phyloP scores from a whole-genome alignment of 208 protist genomes.

The Naegleria lovaniensis region DNA sequence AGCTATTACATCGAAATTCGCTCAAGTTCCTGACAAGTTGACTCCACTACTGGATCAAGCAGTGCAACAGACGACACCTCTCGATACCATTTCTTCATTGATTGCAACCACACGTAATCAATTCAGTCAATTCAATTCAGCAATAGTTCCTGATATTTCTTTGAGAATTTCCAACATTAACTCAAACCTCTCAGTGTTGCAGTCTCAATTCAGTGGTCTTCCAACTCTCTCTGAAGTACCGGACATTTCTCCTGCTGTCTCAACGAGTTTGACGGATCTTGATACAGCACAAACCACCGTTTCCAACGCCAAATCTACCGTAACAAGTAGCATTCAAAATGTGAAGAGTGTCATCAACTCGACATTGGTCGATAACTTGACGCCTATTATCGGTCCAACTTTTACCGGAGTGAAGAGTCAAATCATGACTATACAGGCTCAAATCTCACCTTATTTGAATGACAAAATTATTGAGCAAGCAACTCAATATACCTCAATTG shows the following conservation, averaged over 20 bases:
- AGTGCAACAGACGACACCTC: neutral
- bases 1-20: neutral
- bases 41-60: neutral
- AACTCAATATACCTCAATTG: neutral
- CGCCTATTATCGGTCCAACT: neutral
- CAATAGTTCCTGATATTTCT: neutral
- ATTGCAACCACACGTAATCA: neutral
- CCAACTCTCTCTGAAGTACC: neutral
- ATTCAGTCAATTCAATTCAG: neutral
- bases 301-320: neutral
- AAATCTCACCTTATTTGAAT: neutral
- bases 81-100: neutral
- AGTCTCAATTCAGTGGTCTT: neutral
- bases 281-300: neutral
- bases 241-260: neutral
- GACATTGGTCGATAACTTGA: neutral
- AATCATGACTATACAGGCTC: neutral
- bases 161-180: neutral
- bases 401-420: neutral
- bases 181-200: neutral
- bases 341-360: neutral
- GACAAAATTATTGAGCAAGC: neutral
- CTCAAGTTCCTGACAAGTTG: neutral
- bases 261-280: neutral
- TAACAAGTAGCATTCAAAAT: neutral